Conservation (phyloP, 768 basidiomycete species). For the Tricholoma matsutake region DNA sequence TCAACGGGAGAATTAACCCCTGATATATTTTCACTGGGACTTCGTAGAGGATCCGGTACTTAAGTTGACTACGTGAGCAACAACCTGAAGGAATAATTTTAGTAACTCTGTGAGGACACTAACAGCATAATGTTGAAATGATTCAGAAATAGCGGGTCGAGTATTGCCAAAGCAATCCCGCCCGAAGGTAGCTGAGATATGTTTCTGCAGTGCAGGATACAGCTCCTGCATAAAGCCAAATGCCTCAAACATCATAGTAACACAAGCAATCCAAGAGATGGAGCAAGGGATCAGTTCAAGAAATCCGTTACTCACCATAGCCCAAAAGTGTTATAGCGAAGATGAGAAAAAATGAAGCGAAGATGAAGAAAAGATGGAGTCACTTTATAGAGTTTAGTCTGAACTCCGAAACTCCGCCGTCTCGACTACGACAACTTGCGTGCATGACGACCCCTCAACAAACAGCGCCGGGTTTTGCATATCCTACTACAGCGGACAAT, state of each 20-base stretch:
- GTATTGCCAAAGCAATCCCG: slow-evolving; percentile 42
- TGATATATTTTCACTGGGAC: too few species aligned
- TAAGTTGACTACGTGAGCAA: too few species aligned
- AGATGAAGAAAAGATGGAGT: neutral
- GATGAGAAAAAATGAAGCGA: too few species aligned
- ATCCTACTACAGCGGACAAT: slow-evolving; percentile 24
- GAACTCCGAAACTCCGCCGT: slow-evolving; percentile 28
- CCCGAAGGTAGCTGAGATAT: slow-evolving; percentile 91
- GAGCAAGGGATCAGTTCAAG: slow-evolving; percentile 7
- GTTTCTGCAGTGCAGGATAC: slow-evolving; percentile 76
- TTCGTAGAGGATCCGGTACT: too few species aligned
- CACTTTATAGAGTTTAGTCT: slow-evolving; percentile 18
- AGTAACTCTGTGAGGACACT: neutral
- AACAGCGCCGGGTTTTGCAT: slow-evolving; percentile 25
- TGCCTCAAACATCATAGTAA: slow-evolving; percentile 84
- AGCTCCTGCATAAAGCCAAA: slow-evolving; percentile 81
- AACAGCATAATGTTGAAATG: slow-evolving; percentile 2
- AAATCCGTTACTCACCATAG: neutral
- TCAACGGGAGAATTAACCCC: too few species aligned
- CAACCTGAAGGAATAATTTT: neutral
- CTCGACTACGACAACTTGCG: slow-evolving; percentile 6
- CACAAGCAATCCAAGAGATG: neutral
- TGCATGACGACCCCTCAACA: slow-evolving; percentile 31
- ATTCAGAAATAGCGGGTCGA: slow-evolving; percentile 43
- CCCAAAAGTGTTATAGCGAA: too few species aligned